phyloP scores from a whole-genome alignment of 1,139 yeast species.

The Wickerhamomyces sp. region DNA sequence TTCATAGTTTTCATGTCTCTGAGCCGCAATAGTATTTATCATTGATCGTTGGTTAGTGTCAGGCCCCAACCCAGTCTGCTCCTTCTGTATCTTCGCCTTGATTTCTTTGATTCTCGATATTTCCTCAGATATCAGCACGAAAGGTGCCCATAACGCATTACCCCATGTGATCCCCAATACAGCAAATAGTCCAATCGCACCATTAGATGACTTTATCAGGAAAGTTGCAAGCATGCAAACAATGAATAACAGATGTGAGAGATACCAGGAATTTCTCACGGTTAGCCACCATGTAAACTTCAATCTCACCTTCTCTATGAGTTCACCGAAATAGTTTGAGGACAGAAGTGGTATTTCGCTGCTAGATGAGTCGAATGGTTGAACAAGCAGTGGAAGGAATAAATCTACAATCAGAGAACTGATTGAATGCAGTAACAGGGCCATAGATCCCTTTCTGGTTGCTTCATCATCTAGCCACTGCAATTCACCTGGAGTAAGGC shows the following conservation, averaged over 20 bases:
- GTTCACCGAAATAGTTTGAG: conserved; percentile 1
- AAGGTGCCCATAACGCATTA: conserved; percentile 47
- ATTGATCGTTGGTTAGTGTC: not conserved
- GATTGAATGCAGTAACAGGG: conserved; percentile 37
- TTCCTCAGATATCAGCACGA: conserved; percentile 43
- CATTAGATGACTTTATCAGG: conserved; percentile 30
- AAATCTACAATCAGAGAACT: conserved; percentile 36
- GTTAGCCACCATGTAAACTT: conserved; percentile 23
- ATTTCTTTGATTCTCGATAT: conserved; percentile 40
- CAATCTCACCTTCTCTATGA: conserved; percentile 12
- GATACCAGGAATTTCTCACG: conserved; percentile 35
- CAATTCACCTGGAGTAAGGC: conserved; percentile 38
- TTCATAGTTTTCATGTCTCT: conserved; percentile 31
- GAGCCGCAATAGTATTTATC: conserved; percentile 5
- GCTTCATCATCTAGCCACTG: conserved; percentile 31
- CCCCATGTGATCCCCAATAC: conserved; percentile 48
- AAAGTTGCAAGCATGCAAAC: conserved; percentile 37
- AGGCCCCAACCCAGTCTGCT: not conserved
- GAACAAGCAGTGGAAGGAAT: conserved; percentile 33
- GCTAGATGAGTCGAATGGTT: conserved; percentile 17
- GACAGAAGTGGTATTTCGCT: conserved; percentile 7
- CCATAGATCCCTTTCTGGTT: conserved; percentile 40
- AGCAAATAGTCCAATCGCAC: conserved; percentile 37
- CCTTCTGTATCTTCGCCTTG: conserved; percentile 19
- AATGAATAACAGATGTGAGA: conserved; percentile 37